These are phyloP conservation scores for Prunus yedoensis DNA, from an alignment of 331 rosid genomes.

Conservation along the genomic window DNA sequence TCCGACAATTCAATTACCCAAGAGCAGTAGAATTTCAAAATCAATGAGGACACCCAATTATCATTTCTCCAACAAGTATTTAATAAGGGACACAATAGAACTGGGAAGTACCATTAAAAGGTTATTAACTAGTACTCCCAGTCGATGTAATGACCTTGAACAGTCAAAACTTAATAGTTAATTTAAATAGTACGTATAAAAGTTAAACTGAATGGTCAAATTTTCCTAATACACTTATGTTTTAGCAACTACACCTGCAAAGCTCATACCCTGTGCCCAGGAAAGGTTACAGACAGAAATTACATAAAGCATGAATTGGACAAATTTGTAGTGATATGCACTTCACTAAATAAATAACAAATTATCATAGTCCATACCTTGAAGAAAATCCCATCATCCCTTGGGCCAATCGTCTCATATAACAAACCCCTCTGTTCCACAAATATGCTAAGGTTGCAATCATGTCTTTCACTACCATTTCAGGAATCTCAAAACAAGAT, in stretches of 20 bases:
- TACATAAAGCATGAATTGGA: neutral
- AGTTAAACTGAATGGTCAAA: neutral
- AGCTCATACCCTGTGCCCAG: neutral
- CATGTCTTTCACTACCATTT: constrained; percentile 38
- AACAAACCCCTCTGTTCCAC: constrained; percentile 63
- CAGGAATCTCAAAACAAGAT: constrained; percentile 54
- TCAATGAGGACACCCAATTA: neutral
- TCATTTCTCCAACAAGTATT: neutral
- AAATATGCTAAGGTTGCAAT: constrained; percentile 39
- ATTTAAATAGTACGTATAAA: no score
- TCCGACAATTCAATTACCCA: neutral
- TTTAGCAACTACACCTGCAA: neutral
- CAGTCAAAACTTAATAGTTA: neutral
- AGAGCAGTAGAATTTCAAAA: neutral
- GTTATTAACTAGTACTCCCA: neutral
- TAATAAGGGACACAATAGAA: neutral
- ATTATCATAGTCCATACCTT: constrained; percentile 43
- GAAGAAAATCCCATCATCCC: constrained; percentile 77
- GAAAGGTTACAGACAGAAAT: neutral
- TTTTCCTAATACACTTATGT: neutral
- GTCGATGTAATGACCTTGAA: neutral
- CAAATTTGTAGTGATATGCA: neutral
- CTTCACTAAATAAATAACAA: neutral
- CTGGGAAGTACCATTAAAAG: neutral
- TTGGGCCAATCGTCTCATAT: constrained; percentile 46